Evolutionary conservation across 2,329 filamentous ascomycete species (phyloP), one percentile per base, ranked within the genome.

Genomic region (Nigrospora sphaerica): DNA sequence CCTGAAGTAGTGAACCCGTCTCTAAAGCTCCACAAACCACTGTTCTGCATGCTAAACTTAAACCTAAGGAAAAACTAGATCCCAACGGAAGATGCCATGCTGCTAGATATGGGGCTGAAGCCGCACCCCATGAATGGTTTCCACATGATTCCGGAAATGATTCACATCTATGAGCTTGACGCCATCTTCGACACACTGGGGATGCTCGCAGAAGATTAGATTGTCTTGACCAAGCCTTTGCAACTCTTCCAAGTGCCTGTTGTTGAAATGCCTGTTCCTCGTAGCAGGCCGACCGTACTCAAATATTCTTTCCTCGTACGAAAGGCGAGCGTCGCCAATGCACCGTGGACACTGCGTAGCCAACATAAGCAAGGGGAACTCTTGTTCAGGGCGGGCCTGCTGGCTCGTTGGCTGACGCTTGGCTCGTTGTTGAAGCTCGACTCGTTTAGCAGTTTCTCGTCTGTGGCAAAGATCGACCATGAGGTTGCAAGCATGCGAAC

Each of bases 221-320:
- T 28, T 28, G 23, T 47, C 39, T 42, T 33, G 19, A 32, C 33
- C 49, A 33, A 36, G 50, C 44, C 34, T 19, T 48, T 48, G 55
- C 52, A 32, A 46, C 45, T 34, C 47, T 40, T 45, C 42, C 12
- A 58, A 45, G 44, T 58, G 46, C 31, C 51, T 33, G 44, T 53
- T 38, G 40, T 59, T 48, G 42, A 59, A 59, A 46, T 59, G 44
- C 46, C 57, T 44, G 44, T 59, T 59, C 28, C 49, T 50, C 17
- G 52, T 38, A 23, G 47, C 45, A 9, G 40, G 46, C 14, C 52
- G 42, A 38, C 43, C 49, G 23, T 50, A 53, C 38, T 18, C 36
- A 34, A 55, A 55, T 17, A 41, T 52, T 13, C 47, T 46, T 37
- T 49, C 47, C 45, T 51, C 16, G 18, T 49, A 23, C 12, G 45